Evolutionary conservation across 2,329 filamentous ascomycete genomes (phyloP), one percentile per base, ranked within the genome.

Genomic region (Epichloe elymi): DNA sequence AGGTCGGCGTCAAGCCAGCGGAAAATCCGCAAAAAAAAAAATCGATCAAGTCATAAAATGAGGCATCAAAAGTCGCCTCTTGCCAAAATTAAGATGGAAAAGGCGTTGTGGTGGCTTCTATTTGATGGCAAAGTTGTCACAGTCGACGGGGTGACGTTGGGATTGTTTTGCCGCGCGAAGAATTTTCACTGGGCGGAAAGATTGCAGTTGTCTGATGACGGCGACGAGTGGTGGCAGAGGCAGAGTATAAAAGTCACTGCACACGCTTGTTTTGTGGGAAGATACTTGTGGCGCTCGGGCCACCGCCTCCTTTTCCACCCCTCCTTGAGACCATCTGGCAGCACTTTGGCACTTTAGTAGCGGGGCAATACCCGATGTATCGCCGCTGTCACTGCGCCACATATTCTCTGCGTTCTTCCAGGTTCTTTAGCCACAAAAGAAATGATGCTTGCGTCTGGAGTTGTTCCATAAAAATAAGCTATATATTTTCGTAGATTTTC

Each of bases 1-100:
- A 63, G 59, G 58, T 65, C 62, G 66, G 66, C 65, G 63, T 61
- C 59, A 62, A 68, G 67, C 67, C 67, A 67, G 70, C 72, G 74
- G 73, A 79, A 78, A 77, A 73, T 65, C 73, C 77, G 73, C 73
- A 62, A 73, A 73, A 82, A 73, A 73, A 82, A 79, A 84, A 80
- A 70, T 74, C 73, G 73, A 75, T 80, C 70, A 77, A 69, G 67
- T 71, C 74, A 80, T 81, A 79, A 75, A 76, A 69, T 66, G 67
- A 66, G 64, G 72, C 72, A 74, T 80, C 71, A 67, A 68, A 74
- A 69, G 72, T 65, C 65, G 63, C 69, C 73, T 67, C 75, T 74
- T 75, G 59, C 56, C 56, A 61, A 62, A 58, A 58, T 59, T 64
- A 61, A 63, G 79, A 80, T 81, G 69, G 65, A 72, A 72, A 71